Base-by-base conservation (phyloP, 164 flowering plant species). In the Euptelea pleiosperma region DNA sequence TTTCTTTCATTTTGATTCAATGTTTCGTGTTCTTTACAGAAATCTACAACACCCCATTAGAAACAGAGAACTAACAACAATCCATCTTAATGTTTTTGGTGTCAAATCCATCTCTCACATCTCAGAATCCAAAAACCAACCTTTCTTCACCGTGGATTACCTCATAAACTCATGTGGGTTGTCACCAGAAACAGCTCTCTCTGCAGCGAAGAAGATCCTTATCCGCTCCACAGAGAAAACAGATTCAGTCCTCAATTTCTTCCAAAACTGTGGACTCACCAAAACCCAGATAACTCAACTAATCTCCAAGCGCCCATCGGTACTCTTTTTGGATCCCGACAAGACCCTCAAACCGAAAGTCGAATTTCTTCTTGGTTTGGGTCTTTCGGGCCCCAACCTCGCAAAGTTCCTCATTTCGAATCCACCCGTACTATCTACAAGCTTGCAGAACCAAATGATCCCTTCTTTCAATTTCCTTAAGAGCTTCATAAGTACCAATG, bases 261-360 rank as follows among this genome's bases (percentile, higher is more conserved):
- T 65, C 33, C 49, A 43, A 18, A 25, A 10, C 19, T 25, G 48
- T 5, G 62, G 69, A 3, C 55, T 64, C 41, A 39, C 69, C n/a
- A 6, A 44, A 29, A 0, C 50, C 47, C 62, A 70, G 3, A 65
- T 55, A 30, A 30, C 63, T 1, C 8, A n/a, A 3, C 6, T 63
- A 11, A 30, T 58, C 1, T 1, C 6, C 2, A 66, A 58, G 16
- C 18, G 41, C 34, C 78, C 78, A 2, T 0, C 0, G 1, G 4
- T 71, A 0, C 73, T 79, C 11, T 4, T 57, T 14, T 28, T 52
- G 12, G 19, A 58, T 35, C 64, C 72, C 7, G 60, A 71, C 7
- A 54, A 53, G 11, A 62, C 57, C 59, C 60, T 74, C 8, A 25
- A 55, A 58, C 79, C 76, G 9, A 69, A 75, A 42, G 40, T 76